A percentile compares a stretch with the other conserved stretches of the same genome.
Conservation (phyloP, 352 stramenopile species). For the Plasmopara muralis region DNA sequence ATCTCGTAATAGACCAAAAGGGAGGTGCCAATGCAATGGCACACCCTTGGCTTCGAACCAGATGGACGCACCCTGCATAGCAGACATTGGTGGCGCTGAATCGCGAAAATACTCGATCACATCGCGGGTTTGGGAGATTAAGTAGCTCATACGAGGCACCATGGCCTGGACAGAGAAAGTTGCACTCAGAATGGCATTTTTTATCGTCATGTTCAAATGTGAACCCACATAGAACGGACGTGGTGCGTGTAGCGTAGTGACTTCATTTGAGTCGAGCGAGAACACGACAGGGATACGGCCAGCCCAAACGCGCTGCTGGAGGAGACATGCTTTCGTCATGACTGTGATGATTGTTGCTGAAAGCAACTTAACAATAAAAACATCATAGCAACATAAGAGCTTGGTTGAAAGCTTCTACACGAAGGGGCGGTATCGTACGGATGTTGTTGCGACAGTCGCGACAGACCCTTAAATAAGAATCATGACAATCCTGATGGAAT, state of each 20-base stretch:
- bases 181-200: background rate
- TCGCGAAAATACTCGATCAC: constrained; percentile 79
- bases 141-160: constrained; percentile 75
- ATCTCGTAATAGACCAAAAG: constrained; percentile 69
- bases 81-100: constrained; percentile 55
- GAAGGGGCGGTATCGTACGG: background rate
- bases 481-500: too few species aligned
- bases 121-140: constrained; percentile 60
- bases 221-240: constrained; percentile 70
- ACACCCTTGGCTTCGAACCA: constrained; percentile 63
- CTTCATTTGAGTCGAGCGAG: constrained; percentile 60
- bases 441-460: too few species aligned
- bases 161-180: constrained; percentile 39
- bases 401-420: too few species aligned
- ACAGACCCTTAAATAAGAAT: too few species aligned
- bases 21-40: constrained; percentile 74
- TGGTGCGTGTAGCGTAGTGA: constrained; percentile 73
- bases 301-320: constrained; percentile 47
- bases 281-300: constrained; percentile 70
- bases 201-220: background rate
- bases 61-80: constrained; percentile 42
- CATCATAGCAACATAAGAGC: background rate
- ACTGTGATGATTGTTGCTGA: background rate
- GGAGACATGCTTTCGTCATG: constrained; percentile 10
- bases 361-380: background rate